Base-by-base conservation (phyloP, 768 basidiomycete genomes). In the Chlorophyllum brunneum region DNA sequence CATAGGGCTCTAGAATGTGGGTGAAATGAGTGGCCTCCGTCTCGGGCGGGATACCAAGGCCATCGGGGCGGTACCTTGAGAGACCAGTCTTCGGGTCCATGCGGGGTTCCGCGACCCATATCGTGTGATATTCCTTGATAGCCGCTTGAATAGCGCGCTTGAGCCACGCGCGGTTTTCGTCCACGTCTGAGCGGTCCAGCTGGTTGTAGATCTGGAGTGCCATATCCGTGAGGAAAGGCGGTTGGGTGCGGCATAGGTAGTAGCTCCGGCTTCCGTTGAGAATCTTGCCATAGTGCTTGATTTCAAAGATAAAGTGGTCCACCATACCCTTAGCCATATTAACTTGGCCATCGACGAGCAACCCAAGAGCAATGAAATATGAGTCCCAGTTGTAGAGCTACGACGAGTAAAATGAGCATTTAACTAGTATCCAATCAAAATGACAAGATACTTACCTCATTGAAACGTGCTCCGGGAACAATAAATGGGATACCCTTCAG, bases 21-120 rank as follows among this genome's bases (percentile, higher is more conserved):
- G 94, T 98, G 69, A 99, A 99, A 72, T 99, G 97, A 5, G 88
- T 88, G 2, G 97, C 97, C 67, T 99, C 97, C 0, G 97, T 99
- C 73, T 99, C 97, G 0, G 97, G 97, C 10, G 95, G 97, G 54
- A 99, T 97, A 24, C 97, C 97, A 8, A 92, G 65, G 11, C 97
- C 97, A 55, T 88, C 92, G 7, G 95, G 95, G 24, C 95, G 85
- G 70, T 86, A 99, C 42, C 97, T 84, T 0, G 95, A 97, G 13
- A 99, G 80, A 22, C 97, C 95, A 13, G 94, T 93, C 70, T 89
- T 90, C 39, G 87, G 85, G 67, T 99, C 95, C 60, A 98, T 86
- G 20, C 97, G 88, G 23, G 95, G 97, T 63, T 88, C 85, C 1
- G 92, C 87, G 56, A 95, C 86, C 97, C 97, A 99, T 58, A 98